Base-by-base conservation (phyloP, 129 eudicot species). In the Flaveria robusta region DNA sequence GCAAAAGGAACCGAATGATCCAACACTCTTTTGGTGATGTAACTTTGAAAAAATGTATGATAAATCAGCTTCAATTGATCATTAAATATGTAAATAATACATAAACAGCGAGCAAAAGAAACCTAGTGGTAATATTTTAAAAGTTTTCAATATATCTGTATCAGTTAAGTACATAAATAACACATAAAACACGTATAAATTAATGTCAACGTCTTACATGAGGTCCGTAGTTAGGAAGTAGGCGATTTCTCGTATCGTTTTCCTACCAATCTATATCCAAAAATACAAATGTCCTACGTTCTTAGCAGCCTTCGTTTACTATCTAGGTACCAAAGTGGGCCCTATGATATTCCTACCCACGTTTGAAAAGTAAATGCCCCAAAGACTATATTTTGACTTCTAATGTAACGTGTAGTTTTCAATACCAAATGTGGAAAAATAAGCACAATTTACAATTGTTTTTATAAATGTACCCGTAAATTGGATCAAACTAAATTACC, bases 231-330 rank as follows among this genome's bases (percentile, higher is more conserved):
- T 15, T 47, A 19, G 15, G 16, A 27, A 31, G 54, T 37, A 71
- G 66, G 77, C 56, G 71, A 79, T 24, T 79, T 79, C 82, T 71
- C 34, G 49, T 49, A 79, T 79, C 49, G 42, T 34, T 68, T 68
- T 68, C 70, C 19, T 39, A 49, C 27, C 54, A 58, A 78, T 43
- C 60, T 12, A 45, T 18, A 70, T 20, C 15, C 15, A 24, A 37
- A 78, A 71, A 15, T 43, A 47, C 8, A 7, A n/a, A 41, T 62
- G 26, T 65, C 10, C 19, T 45, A 55, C 0, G 42, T 29, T 77
- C 56, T 43, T 70, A 79, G 83, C 78, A 62, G 72, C 78, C 82
- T 63, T 51, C 63, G n/a, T 79, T 71, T 79, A 41, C 79, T 55
- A 72, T 79, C 12, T n/a, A 78, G 23, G 5, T 24, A 42, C 60